Conservation (phyloP, 2,329 filamentous ascomycete genomes). For the Waltergamsia citrina region DNA sequence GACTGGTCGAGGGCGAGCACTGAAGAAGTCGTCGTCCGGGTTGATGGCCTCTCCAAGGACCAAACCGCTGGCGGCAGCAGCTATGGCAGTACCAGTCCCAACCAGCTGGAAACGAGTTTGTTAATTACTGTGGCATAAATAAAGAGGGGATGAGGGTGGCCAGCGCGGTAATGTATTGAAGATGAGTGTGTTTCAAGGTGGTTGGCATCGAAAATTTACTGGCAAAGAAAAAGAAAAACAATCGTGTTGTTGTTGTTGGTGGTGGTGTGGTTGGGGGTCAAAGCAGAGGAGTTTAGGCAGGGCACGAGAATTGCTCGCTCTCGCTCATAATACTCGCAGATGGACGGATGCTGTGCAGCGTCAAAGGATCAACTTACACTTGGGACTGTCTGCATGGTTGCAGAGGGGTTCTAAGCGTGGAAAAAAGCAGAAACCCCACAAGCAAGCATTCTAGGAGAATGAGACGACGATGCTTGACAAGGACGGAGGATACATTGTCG, state of each 20-base stretch:
- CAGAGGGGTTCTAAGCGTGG: constrained; percentile 27
- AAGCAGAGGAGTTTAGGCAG: no score
- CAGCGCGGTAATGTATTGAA: no score
- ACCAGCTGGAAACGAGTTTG: constrained; percentile 36
- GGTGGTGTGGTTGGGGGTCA: no score
- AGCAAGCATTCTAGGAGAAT: constrained; percentile 22
- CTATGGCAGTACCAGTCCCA: constrained; percentile 51
- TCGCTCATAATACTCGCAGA: no score
- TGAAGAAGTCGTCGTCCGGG: constrained; percentile 11
- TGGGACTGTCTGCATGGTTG: constrained; percentile 45
- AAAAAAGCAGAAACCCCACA: constrained; percentile 24
- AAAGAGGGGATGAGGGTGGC: no score
- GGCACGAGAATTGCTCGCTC: no score
- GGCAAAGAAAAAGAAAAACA: no score
- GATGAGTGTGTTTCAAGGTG: not conserved
- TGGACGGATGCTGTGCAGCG: no score
- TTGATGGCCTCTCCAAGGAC: constrained; percentile 47
- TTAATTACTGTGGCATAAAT: not conserved
- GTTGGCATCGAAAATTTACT: no score
- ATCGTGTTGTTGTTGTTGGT: no score
- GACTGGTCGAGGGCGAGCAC: constrained; percentile 6
- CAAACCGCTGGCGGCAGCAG: constrained; percentile 48
- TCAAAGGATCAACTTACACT: constrained; percentile 38
- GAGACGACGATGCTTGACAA: constrained; percentile 14
- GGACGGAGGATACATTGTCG: constrained; percentile 18